Conservation (phyloP, 2,329 filamentous ascomycete species). For the Paecilomyces sp. region DNA sequence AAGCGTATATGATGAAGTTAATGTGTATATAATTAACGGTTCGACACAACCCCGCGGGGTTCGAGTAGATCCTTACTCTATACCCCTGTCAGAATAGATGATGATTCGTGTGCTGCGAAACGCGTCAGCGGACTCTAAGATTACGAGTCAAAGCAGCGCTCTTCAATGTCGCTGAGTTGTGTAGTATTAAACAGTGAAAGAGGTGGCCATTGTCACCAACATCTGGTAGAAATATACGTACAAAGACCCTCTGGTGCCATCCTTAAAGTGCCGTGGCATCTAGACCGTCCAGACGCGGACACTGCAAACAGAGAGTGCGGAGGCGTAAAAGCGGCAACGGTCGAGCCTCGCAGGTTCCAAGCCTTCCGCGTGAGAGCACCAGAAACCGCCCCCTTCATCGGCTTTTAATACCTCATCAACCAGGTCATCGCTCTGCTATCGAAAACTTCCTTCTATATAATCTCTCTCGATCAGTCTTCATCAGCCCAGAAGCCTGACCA, state of each 20-base stretch:
- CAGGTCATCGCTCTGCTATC: not conserved
- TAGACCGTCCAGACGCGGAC: not conserved
- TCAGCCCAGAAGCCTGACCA: not conserved
- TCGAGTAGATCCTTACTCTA: not conserved
- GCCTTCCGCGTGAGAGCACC: not conserved
- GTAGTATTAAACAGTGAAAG: not conserved
- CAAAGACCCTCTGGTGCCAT: not conserved
- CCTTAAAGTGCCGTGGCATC: not conserved
- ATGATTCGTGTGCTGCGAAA: not conserved
- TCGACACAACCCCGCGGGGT: not conserved
- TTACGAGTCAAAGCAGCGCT: not conserved
- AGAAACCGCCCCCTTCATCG: not conserved
- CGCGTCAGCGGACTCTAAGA: not conserved
- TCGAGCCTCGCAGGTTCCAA: not conserved
- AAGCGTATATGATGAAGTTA: constrained; percentile 1
- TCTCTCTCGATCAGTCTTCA: not conserved
- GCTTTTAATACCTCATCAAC: not conserved
- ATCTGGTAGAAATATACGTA: not conserved
- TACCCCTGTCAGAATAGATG: not conserved
- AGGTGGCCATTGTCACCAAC: not conserved
- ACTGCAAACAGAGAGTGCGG: not conserved
- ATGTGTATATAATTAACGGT: not conserved
- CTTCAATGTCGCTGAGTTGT: not conserved
- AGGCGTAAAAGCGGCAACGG: not conserved
- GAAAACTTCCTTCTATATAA: not conserved